These are phyloP conservation scores for Candida tammaniensis DNA, from an alignment of 805 yeast species.

Conservation along the genomic window DNA sequence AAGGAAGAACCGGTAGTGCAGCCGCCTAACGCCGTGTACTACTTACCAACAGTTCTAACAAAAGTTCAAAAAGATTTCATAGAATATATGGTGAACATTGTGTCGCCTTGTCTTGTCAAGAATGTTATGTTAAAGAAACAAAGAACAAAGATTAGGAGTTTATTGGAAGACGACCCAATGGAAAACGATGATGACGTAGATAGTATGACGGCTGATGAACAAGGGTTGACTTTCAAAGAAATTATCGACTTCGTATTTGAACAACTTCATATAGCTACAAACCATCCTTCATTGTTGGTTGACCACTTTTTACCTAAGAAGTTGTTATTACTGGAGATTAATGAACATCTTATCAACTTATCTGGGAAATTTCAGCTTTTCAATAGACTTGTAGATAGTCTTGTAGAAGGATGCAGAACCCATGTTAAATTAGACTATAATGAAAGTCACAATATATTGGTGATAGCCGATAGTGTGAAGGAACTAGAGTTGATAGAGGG, in stretches of 20 bases:
- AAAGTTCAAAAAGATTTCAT: conserved; percentile 33
- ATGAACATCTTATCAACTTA: conserved; percentile 47
- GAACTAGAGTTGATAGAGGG: conserved; percentile 81
- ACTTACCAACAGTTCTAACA: conserved; percentile 34
- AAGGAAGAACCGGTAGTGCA: conserved; percentile 7
- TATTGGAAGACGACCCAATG: conserved; percentile 18
- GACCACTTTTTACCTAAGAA: conserved; percentile 77
- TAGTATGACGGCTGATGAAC: background rate
- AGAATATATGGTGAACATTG: conserved; percentile 30
- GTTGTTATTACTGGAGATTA: conserved; percentile 62
- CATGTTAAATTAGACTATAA: conserved; percentile 16
- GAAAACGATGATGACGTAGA: conserved; percentile 1
- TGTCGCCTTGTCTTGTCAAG: conserved; percentile 21
- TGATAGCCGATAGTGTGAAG: conserved; percentile 60
- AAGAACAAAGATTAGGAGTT: conserved; percentile 36
- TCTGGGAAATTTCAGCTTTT: conserved; percentile 61
- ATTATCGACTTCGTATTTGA: conserved; percentile 42
- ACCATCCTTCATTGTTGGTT: conserved; percentile 70
- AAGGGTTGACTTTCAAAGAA: conserved; percentile 18
- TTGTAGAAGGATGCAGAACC: conserved; percentile 16
- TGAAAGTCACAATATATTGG: conserved; percentile 22
- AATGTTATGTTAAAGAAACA: conserved; percentile 21
- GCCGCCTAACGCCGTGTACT: conserved; percentile 25
- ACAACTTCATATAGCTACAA: conserved; percentile 49
- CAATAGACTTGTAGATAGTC: conserved; percentile 44